These are phyloP conservation scores for Sarocladium oryzae DNA, from an alignment of 2,329 filamentous ascomycete genomes.

Conservation along the genomic window DNA sequence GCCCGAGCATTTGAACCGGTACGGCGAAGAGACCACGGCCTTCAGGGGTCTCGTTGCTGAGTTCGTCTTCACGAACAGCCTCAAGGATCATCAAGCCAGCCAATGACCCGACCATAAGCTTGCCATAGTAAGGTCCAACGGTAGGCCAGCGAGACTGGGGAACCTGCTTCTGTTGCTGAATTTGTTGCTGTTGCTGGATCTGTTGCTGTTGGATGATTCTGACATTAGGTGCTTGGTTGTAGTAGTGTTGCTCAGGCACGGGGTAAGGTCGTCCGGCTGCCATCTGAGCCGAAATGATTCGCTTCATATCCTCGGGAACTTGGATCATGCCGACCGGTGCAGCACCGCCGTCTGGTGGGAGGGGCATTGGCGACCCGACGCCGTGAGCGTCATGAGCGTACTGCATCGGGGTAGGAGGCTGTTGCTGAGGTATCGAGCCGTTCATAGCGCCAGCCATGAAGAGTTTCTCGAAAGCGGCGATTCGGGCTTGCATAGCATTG, in stretches of 20 bases:
- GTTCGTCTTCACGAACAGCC: conserved; percentile 62
- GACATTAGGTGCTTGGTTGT: conserved; percentile 36
- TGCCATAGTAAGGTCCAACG: conserved; percentile 54
- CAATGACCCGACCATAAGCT: conserved; percentile 88
- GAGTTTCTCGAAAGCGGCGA: conserved; percentile 71
- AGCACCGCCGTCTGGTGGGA: conserved; percentile 29
- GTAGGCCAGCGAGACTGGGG: conserved; percentile 49
- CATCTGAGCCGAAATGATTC: conserved; percentile 52
- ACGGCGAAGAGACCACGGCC: conserved; percentile 62
- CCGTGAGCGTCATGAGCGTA: conserved; percentile 34
- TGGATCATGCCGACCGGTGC: conserved; percentile 53
- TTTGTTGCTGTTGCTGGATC: conserved; percentile 45
- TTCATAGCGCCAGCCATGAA: conserved; percentile 72
- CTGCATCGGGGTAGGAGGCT: conserved; percentile 42
- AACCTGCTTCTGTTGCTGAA: conserved; percentile 39
- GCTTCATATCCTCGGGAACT: conserved; percentile 61
- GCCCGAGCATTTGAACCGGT: conserved; percentile 51
- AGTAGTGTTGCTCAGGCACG: conserved; percentile 40
- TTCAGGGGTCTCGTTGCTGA: conserved; percentile 55
- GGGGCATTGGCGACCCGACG: conserved; percentile 14
- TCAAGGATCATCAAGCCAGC: conserved; percentile 90
- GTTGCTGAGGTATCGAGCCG: conserved; percentile 47
- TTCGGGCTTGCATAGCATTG: conserved; percentile 65
- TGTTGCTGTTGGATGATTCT: conserved; percentile 48
- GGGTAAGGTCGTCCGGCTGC: conserved; percentile 49